Conservation (phyloP, 176 grass and related monocot species). For the Oryza longistaminata region DNA sequence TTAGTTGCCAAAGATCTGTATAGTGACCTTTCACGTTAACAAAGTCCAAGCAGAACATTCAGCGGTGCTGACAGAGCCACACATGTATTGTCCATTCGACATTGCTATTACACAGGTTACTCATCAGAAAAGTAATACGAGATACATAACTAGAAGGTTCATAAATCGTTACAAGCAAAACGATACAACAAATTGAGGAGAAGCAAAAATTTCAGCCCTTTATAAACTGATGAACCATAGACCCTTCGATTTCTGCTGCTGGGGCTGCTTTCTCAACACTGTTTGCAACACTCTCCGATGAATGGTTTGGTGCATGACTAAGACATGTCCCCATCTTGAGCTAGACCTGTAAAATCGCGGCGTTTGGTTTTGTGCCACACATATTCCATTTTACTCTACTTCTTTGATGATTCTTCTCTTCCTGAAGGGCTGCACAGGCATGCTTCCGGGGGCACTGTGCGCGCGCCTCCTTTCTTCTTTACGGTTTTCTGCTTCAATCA, state of each 20-base stretch:
- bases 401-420: conserved; percentile 92
- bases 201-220: neutral
- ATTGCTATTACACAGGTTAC: neutral
- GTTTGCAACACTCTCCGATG: neutral
- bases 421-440: conserved; percentile 69
- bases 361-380: neutral
- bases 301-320: neutral
- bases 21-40: too few species aligned
- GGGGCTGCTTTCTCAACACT: neutral
- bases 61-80: neutral
- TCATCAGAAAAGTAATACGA: neutral
- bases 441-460: conserved; percentile 81
- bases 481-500: conserved; percentile 71
- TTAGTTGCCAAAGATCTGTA: too few species aligned
- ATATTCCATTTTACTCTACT: conserved; percentile 46
- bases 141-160: neutral
- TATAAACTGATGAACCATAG: neutral
- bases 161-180: neutral
- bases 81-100: neutral
- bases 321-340: neutral
- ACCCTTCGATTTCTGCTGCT: neutral
- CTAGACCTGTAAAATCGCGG: neutral
- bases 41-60: too few species aligned
- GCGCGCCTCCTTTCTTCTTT: conserved; percentile 64
- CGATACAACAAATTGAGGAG: neutral